Evolutionary conservation across 139 green algal genomes (phyloP).

Genomic region (Tetradesmus lagerheimii): DNA sequence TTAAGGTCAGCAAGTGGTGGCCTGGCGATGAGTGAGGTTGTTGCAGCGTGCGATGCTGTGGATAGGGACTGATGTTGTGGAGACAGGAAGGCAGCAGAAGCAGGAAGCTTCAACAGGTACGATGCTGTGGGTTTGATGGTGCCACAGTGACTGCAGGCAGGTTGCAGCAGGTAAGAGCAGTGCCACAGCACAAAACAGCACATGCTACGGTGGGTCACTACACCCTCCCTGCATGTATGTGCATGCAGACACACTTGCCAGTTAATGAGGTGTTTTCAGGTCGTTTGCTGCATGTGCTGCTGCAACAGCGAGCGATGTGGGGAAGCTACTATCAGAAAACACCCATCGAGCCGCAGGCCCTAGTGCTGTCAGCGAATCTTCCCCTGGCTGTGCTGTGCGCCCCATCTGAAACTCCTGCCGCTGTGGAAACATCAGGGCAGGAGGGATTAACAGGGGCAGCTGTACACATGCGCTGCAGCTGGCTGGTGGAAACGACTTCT

Average conservation of each 20-base stretch:
- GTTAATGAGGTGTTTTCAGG: background rate
- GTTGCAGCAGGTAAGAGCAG: no score
- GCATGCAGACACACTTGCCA: background rate
- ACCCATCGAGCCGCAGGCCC: slow-evolving; percentile 24
- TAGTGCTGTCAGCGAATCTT: slow-evolving; percentile 52
- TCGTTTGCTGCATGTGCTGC: background rate
- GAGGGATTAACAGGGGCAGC: slow-evolving; percentile 46
- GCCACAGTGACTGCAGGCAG: no score
- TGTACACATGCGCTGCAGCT: background rate
- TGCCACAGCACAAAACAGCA: no score
- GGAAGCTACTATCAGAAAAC: slow-evolving; percentile 49
- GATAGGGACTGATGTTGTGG: no score
- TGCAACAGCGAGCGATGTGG: background rate
- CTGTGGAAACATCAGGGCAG: slow-evolving; percentile 21
- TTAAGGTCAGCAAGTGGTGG: background rate
- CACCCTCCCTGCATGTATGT: background rate
- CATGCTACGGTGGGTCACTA: no score
- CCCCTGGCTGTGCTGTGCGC: slow-evolving; percentile 14
- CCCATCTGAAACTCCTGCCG: slow-evolving; percentile 43
- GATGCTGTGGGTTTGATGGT: no score
- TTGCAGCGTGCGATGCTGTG: no score
- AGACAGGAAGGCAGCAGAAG: no score
- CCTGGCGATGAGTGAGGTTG: no score
- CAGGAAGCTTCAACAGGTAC: no score
- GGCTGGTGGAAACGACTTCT: background rate